phyloP scores from a whole-genome alignment of 1,284 basidiomycete genomes.

The Phylloboletellus chloephorus region DNA sequence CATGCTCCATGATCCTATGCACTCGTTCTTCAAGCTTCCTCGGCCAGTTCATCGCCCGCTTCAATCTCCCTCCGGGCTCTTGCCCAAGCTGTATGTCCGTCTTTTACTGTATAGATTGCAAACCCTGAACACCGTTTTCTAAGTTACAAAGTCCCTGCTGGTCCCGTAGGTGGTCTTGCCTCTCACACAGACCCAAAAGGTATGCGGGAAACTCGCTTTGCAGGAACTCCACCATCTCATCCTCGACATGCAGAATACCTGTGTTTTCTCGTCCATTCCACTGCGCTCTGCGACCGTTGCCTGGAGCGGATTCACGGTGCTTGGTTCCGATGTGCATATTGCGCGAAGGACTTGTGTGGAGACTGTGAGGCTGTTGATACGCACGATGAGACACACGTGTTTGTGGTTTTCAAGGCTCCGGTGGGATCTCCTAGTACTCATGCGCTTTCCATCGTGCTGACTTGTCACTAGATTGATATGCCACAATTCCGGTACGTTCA shows the following conservation, averaged over 20 bases:
- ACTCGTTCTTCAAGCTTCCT: slow-evolving; percentile 82
- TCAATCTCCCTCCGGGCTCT: slow-evolving; percentile 52
- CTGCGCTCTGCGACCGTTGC: slow-evolving; percentile 72
- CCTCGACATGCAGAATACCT: slow-evolving; percentile 55
- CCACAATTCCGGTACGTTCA: slow-evolving; percentile 46
- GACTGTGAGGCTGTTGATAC: slow-evolving; percentile 73
- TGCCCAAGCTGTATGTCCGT: slow-evolving; percentile 58
- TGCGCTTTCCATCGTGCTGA: slow-evolving; percentile 4
- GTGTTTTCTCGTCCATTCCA: slow-evolving; percentile 55
- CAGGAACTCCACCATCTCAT: neutral
- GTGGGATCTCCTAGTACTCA: slow-evolving; percentile 37
- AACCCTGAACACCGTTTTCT: neutral
- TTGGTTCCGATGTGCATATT: slow-evolving; percentile 88
- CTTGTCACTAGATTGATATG: slow-evolving; percentile 50
- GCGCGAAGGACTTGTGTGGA: slow-evolving; percentile 75
- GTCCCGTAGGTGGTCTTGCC: slow-evolving; percentile 42
- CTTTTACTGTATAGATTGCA: slow-evolving; percentile 14
- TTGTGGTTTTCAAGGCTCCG: slow-evolving; percentile 79
- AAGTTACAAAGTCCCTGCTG: slow-evolving; percentile 64
- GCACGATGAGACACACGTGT: slow-evolving; percentile 77
- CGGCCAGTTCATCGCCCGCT: slow-evolving; percentile 69
- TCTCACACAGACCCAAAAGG: slow-evolving; percentile 54
- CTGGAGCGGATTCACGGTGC: slow-evolving; percentile 69
- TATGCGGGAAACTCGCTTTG: slow-evolving; percentile 24
- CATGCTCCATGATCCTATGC: slow-evolving; percentile 71